Evolutionary conservation across 2,329 filamentous ascomycete species (phyloP), one percentile per base, ranked within the genome.

Genomic region (Monilinia fructigena): DNA sequence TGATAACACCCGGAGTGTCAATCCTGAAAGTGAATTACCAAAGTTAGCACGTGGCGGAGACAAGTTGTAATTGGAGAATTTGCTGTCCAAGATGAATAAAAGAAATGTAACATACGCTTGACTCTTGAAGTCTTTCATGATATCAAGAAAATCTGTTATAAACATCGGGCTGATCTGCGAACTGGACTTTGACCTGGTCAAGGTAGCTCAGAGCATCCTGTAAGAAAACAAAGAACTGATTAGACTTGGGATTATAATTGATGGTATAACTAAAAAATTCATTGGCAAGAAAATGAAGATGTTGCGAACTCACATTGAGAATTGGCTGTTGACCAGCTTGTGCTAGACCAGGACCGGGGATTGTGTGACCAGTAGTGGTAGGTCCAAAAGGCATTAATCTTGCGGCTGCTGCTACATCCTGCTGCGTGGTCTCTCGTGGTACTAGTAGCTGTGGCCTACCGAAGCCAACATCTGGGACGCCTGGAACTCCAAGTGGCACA

Each of bases 111-210:
- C 90, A 80, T 82, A 93, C 86, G 93, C 93, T 80, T 97, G 94
- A 74, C 93, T 97, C 80, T 99, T 99, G 78, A 99, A 99, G 74
- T 99, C 95, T 76, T 99, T 99, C 95, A 99, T 99, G 59, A 99
- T 99, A 73, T 99, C 95, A 55, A 99, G 81, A 74, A 74, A 99
- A 98, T 48, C 91, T 85, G 75, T 98, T 98, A 75, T 99, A 99
- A 0, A 99, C 95, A 77, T 98, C 94, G 4, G 95, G 93, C 72
- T 97, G 93, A 70, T 98, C 94, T 68, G 93, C 91, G 73, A 99
- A 99, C 75, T 97, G 93, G 38, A 98, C 93, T 79, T 99, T 99
- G 70, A 99, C 95, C 78, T 98, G 95, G 76, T 99, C 95, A 31
- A 99, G 86, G 76, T 99, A 99, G 74, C 93, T 97, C 55, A 99